Evolutionary conservation across 352 stramenopile species (phyloP).

Genomic region (Pythium vanterpoolii): DNA sequence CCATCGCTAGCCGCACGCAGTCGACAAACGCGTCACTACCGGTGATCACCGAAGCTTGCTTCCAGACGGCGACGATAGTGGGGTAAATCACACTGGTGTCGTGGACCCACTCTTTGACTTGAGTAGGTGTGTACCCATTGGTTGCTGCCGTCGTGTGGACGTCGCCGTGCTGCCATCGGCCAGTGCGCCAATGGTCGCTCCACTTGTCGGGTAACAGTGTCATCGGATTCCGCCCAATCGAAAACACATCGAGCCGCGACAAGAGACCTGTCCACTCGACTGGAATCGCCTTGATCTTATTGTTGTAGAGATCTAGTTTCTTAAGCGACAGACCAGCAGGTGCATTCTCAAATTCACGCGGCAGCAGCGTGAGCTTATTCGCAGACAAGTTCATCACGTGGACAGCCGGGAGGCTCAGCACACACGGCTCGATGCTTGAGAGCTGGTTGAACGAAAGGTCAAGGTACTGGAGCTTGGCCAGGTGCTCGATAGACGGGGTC

Average conservation of each 20-base stretch:
- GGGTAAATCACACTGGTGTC: constrained; percentile 53
- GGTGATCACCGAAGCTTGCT: constrained; percentile 1
- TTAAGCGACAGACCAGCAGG: constrained; percentile 22
- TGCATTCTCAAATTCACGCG: constrained; percentile 32
- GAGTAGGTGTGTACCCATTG: constrained; percentile 44
- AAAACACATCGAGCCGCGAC: constrained; percentile 49
- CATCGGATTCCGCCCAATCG: constrained; percentile 55
- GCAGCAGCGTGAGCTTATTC: constrained; percentile 49
- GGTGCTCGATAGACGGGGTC: constrained; percentile 25
- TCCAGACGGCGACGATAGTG: constrained; percentile 46
- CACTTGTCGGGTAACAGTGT: constrained; percentile 56
- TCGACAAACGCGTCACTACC: constrained; percentile 44
- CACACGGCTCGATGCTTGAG: constrained; percentile 37
- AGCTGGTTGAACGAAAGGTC: constrained; percentile 60
- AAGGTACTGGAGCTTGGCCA: constrained; percentile 44
- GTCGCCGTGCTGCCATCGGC: constrained; percentile 45
- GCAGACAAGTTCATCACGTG: constrained; percentile 51
- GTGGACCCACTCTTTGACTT: constrained; percentile 50
- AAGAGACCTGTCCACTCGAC: constrained; percentile 53
- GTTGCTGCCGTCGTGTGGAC: constrained; percentile 44
- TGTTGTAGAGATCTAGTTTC: constrained; percentile 67
- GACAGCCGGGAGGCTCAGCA: constrained; percentile 44
- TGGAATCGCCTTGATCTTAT: constrained; percentile 47
- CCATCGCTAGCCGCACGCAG: constrained; percentile 32
- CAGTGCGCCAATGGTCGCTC: constrained; percentile 31